A percentile compares a stretch with the other conserved stretches of the same genome.
Conservation (phyloP, 805 yeast genomes). For the Lipomyces chichibuensis region DNA sequence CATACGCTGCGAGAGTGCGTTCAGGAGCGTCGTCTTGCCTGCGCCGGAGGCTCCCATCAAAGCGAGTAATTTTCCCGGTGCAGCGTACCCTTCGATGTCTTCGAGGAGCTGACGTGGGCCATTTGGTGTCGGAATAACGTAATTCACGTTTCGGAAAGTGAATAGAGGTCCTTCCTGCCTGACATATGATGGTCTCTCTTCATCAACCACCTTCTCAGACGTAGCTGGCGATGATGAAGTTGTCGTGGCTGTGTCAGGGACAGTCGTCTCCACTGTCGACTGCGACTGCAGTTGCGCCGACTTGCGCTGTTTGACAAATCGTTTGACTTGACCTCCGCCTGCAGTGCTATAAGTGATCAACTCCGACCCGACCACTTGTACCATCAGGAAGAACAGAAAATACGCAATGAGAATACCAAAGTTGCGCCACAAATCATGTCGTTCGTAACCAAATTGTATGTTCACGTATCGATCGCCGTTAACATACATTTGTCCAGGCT, state of each 20-base stretch:
- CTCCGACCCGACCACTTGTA: slow-evolving; percentile 49
- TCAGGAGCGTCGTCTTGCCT: slow-evolving; percentile 74
- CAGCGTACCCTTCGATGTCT: slow-evolving; percentile 70
- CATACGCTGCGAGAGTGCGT: slow-evolving; percentile 69
- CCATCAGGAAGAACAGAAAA: slow-evolving; percentile 54
- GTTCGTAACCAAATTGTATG: slow-evolving; percentile 53
- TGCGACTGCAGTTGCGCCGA: not conserved
- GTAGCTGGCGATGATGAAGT: not conserved
- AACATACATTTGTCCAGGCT: slow-evolving; percentile 55
- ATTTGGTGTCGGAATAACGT: slow-evolving; percentile 34
- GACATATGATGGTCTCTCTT: not conserved
- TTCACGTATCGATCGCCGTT: slow-evolving; percentile 61
- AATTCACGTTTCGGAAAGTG: slow-evolving; percentile 27
- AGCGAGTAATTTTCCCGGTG: slow-evolving; percentile 71
- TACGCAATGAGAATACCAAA: slow-evolving; percentile 63
- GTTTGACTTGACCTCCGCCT: slow-evolving; percentile 2
- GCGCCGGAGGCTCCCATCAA: slow-evolving; percentile 74
- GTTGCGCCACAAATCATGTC: slow-evolving; percentile 61
- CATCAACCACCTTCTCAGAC: not conserved
- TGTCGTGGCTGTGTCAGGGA: not conserved
- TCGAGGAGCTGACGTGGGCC: slow-evolving; percentile 54
- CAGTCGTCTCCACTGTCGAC: not conserved
- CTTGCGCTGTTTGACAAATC: slow-evolving; percentile 4
- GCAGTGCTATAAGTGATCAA: slow-evolving; percentile 3
- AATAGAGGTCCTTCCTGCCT: slow-evolving; percentile 31